These are phyloP conservation scores for Pyrenochaeta sp. DNA, from an alignment of 2,329 filamentous ascomycete species.

Conservation along the genomic window DNA sequence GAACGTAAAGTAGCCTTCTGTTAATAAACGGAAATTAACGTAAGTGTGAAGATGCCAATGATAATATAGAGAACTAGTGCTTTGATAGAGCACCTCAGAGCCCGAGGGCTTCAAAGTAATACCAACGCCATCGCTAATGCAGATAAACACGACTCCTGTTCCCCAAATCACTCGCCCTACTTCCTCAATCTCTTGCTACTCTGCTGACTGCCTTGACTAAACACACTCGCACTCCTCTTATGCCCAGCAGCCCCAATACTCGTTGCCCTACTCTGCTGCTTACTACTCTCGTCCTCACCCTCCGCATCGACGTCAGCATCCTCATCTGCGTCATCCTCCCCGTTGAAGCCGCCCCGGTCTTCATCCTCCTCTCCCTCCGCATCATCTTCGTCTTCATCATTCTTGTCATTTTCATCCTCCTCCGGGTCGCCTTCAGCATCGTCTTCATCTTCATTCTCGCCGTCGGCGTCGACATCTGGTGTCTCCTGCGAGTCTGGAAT, in stretches of 20 bases:
- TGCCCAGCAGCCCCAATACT: conserved; percentile 52
- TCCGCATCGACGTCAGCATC: conserved; percentile 30
- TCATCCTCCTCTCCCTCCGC: conserved; percentile 30
- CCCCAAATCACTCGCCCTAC: conserved; percentile 12
- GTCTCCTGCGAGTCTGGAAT: conserved; percentile 29
- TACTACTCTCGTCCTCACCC: conserved; percentile 44
- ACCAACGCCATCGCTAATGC: conserved; percentile 8
- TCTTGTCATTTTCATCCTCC: conserved; percentile 25
- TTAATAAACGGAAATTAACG: background rate
- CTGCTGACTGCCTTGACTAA: conserved; percentile 63
- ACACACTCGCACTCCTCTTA: conserved; percentile 84
- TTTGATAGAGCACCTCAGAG: background rate
- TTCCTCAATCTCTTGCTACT: conserved; percentile 46
- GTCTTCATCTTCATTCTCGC: conserved; percentile 19
- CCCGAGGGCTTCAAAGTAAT: background rate
- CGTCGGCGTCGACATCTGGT: conserved; percentile 42
- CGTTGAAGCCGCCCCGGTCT: conserved; percentile 23
- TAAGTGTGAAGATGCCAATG: background rate
- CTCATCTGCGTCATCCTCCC: conserved; percentile 25
- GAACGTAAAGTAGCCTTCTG: too few species aligned
- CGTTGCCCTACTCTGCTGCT: conserved; percentile 38
- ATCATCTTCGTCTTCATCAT: conserved; percentile 28
- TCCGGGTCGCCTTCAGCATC: conserved; percentile 28
- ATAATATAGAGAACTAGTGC: background rate
- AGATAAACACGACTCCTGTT: background rate